Evolutionary conservation across 192 early-diverging fungal species (phyloP), one percentile per base, ranked within the genome.

Genomic region (Haplosporangium gracile): DNA sequence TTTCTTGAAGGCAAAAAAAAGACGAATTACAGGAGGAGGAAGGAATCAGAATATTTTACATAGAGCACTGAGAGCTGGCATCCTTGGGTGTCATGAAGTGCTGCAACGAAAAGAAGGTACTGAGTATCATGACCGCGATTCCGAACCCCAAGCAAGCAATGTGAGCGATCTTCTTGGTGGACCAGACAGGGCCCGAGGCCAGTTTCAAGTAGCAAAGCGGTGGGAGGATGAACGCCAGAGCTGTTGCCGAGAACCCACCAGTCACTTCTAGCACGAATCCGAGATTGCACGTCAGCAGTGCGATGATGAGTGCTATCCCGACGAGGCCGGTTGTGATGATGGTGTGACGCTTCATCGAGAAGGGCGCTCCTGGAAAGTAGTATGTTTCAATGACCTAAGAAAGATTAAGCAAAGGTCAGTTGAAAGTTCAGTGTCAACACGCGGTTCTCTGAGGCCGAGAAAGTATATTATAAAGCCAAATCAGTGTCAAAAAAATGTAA

Each of bases 191-290:
- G 0, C 94, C 95, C 20, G 93, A 91, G 0, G 94, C 85, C 72
- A 98, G 81, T 72, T 93, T 93, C 43, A 97, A 87, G 82, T 94
- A 97, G 72, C 96, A 97, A 0, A 93, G 90, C 0, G 97, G 93
- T 20, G 97, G 97, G 60, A 98, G 74, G 63, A 98, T 97, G 88
- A 95, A 98, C 4, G 97, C 97, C 83, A 97, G 82, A 39, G 95
- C 94, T 20, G 97, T 96, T 0, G 97, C 97, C 2, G 97, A 96
- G 89, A 97, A 92, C 5, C 95, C 96, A 36, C 97, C 97, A 5
- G 97, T 97, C 32, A 98, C 79, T 86, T 98, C 97, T 32, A 98
- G 88, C 20, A 98, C 89, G 74, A 97, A 92, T 5, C 97, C 97
- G 60, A 98, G 82, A 78, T 97, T 93, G 70, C 94, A 95, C 5